Evolutionary conservation across 371 early-diverging fungal species (phyloP).

Genomic region (Rhizopus sp.): DNA sequence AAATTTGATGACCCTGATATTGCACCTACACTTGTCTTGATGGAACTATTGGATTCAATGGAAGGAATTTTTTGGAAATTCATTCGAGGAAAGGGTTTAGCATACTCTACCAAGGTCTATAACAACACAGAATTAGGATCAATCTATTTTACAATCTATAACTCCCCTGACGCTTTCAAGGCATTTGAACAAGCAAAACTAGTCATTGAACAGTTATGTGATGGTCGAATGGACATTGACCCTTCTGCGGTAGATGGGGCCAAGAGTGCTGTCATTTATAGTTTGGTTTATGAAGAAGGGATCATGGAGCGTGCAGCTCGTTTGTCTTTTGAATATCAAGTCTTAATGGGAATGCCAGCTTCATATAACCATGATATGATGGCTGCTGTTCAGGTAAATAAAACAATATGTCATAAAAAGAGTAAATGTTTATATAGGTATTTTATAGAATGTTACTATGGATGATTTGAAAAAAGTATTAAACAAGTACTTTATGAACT

Average conservation of each 20-base stretch:
- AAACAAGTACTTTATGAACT: conserved; percentile 52
- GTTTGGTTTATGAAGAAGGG: conserved; percentile 59
- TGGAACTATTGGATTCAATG: conserved; percentile 61
- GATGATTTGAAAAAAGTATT: conserved; percentile 43
- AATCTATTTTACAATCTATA: conserved; percentile 58
- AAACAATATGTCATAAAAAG: neutral
- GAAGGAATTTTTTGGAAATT: conserved; percentile 72
- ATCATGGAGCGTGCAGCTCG: conserved; percentile 61
- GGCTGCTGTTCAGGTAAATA: conserved; percentile 42
- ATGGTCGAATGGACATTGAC: conserved; percentile 53
- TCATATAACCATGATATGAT: conserved; percentile 56
- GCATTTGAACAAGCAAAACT: conserved; percentile 62
- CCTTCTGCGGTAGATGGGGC: conserved; percentile 62
- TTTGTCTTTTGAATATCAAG: conserved; percentile 62
- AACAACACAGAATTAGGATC: conserved; percentile 55
- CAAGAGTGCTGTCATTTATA: conserved; percentile 66
- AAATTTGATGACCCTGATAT: conserved; percentile 60
- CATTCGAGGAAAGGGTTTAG: conserved; percentile 70
- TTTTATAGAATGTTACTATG: conserved; percentile 43
- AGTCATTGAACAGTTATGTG: conserved; percentile 56
- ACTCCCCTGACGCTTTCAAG: conserved; percentile 60
- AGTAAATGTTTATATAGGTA: neutral
- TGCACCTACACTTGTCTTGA: conserved; percentile 61
- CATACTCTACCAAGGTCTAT: conserved; percentile 59
- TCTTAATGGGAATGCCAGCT: conserved; percentile 57